A percentile compares a stretch with the other conserved stretches of the same genome.
Evolutionary conservation across 495 filamentous ascomycete genomes (phyloP).

Genomic region (Podospora pseudopauciseta): DNA sequence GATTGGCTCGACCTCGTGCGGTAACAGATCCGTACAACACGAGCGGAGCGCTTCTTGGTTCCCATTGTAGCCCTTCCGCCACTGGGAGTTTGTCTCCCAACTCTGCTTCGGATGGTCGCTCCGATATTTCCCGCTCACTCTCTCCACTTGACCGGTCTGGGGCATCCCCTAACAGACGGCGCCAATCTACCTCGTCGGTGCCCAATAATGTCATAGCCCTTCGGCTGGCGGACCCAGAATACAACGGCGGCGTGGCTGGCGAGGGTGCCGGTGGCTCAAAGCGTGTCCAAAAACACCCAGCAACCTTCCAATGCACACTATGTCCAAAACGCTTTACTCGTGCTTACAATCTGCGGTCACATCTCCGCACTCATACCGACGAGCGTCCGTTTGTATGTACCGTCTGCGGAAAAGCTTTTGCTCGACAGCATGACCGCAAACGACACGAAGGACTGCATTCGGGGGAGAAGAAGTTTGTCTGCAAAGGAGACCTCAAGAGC

Average conservation of each 20-base stretch:
- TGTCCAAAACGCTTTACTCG: slow-evolving; percentile 87
- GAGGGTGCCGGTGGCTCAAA: slow-evolving; percentile 53
- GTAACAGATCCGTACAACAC: slow-evolving; percentile 70
- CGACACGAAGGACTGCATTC: slow-evolving; percentile 87
- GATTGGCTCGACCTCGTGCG: slow-evolving; percentile 58
- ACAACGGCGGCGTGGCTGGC: slow-evolving; percentile 55
- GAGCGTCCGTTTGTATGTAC: slow-evolving; percentile 93
- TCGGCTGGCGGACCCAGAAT: slow-evolving; percentile 82
- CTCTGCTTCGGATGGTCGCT: slow-evolving; percentile 43
- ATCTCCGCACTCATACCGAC: slow-evolving; percentile 87
- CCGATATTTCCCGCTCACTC: slow-evolving; percentile 59
- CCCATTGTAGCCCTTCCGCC: slow-evolving; percentile 31
- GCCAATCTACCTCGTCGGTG: slow-evolving; percentile 85
- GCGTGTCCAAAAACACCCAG: slow-evolving; percentile 91
- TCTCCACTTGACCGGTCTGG: slow-evolving; percentile 58
- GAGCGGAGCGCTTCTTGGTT: slow-evolving; percentile 37
- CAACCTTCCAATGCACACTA: slow-evolving; percentile 80
- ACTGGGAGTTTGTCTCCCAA: slow-evolving; percentile 44
- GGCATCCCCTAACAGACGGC: slow-evolving; percentile 61
- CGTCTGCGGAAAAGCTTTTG: slow-evolving; percentile 94
- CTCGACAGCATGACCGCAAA: slow-evolving; percentile 89
- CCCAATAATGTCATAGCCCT: slow-evolving; percentile 90
- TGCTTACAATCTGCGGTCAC: slow-evolving; percentile 87
- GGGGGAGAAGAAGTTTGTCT: slow-evolving; percentile 96
- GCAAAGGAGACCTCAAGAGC: slow-evolving; percentile 81